Percentiles rank a stretch among this genome's conserved stretches.
phyloP scores from a whole-genome alignment of 441 rosid species.

The Raphanus hybrid region DNA sequence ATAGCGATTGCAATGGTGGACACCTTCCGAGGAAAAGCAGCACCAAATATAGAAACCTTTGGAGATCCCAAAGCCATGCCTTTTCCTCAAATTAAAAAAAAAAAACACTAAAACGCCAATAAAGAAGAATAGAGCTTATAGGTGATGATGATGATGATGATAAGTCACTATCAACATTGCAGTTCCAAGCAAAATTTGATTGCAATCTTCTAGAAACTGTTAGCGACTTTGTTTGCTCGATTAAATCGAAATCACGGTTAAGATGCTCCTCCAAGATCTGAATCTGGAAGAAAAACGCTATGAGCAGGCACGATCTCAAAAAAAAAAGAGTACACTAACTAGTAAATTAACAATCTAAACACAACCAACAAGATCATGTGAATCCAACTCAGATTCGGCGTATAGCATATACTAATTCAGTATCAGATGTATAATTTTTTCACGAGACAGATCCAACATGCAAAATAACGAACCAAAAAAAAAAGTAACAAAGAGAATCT shows the following conservation, averaged over 20 bases:
- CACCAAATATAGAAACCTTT: conserved; percentile 43
- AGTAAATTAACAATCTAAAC: background rate
- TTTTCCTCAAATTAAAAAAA: background rate
- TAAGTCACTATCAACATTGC: conserved; percentile 25
- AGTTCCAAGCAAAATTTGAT: background rate
- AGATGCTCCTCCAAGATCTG: conserved; percentile 17
- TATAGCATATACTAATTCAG: too few relatives aligned
- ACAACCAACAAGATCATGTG: background rate
- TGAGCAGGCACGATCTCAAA: conserved; percentile 19
- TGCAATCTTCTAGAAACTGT: conserved; percentile 14
- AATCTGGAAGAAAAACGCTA: conserved; percentile 18
- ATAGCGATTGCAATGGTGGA: conserved; percentile 58
- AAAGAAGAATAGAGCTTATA: conserved; percentile 8
- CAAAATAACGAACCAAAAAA: conserved; percentile 1
- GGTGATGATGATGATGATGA: background rate
- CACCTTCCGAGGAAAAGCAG: conserved; percentile 65
- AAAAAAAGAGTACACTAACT: background rate
- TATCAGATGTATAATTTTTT: too few relatives aligned
- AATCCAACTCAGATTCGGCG: background rate
- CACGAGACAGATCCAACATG: conserved; percentile 23
- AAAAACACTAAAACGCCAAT: background rate
- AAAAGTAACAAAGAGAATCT: background rate
- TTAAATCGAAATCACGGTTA: background rate
- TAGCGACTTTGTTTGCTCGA: background rate
- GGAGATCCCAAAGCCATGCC: conserved; percentile 67